Percentiles rank a stretch among this genome's conserved stretches.
phyloP scores from a whole-genome alignment of 2,329 filamentous ascomycete genomes.

The Penicillium janthinellum region DNA sequence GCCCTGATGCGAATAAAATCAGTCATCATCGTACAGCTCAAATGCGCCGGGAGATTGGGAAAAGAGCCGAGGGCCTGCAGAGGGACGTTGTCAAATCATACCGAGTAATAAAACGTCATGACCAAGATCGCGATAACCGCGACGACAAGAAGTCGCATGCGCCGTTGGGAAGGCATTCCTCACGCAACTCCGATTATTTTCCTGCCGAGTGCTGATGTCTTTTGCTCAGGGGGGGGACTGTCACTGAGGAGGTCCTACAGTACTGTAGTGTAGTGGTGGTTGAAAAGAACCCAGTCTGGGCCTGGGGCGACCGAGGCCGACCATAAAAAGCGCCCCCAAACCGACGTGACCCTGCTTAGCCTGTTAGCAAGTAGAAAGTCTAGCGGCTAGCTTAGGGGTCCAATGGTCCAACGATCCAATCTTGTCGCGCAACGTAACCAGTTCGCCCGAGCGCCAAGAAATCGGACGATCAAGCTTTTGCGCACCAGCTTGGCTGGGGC shows the following conservation, averaged over 20 bases:
- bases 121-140: constrained; percentile 66
- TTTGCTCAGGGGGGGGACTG: neutral
- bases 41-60: neutral
- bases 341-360: neutral
- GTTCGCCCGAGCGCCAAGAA: constrained; percentile 9
- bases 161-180: constrained; percentile 70
- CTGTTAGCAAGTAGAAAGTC: too few species aligned
- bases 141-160: constrained; percentile 67
- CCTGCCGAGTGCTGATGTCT: neutral
- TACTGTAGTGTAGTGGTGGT: neutral
- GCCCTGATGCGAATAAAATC: constrained; percentile 31
- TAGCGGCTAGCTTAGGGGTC: neutral
- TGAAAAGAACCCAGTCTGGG: neutral
- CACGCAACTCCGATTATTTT: neutral
- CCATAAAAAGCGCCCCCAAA: neutral
- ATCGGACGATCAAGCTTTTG: constrained; percentile 9
- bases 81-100: constrained; percentile 39
- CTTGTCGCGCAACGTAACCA: constrained; percentile 7
- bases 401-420: neutral
- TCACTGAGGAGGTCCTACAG: neutral
- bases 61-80: neutral
- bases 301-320: neutral
- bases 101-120: constrained; percentile 72
- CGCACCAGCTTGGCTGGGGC: constrained; percentile 1
- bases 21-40: constrained; percentile 7